Evolutionary conservation across 78 protist genomes (phyloP), one percentile per base, ranked within the genome.

Genomic region (Goniomonas avonlea): DNA sequence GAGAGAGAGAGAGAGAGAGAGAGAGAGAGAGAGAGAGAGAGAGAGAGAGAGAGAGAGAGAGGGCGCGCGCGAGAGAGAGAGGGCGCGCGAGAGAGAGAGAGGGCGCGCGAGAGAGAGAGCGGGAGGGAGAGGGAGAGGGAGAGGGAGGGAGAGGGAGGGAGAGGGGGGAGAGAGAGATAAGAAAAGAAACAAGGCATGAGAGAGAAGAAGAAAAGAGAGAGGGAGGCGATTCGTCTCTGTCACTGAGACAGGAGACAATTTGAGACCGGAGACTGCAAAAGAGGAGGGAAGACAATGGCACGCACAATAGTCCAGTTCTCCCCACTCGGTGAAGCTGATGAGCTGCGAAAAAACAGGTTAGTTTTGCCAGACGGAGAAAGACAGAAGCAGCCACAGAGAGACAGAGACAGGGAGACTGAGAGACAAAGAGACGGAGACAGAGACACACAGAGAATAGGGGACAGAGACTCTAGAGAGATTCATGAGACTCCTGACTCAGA

Each of bases 221-320:
- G 41, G 1, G 48, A 5, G 70, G 1, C 48, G 2, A 45, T 37
- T 7, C 29, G n/a, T 66, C 41, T 66, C 11, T 66, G n/a, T 66
- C 37, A 31, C 27, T 41, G 43, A 31, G 53, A 17, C 25, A 17
- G 53, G 25, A 45, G 25, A 45, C 53, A 45, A 45, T 45, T 45
- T n/a, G n/a, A n/a, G n/a, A n/a, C n/a, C n/a, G n/a, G n/a, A n/a
- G n/a, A n/a, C n/a, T n/a, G n/a, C n/a, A n/a, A n/a, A 45, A 13
- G 38, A 0, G 99, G 99, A 27, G 99, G 99, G 83, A 92, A 61
- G 90, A 95, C 99, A 31, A 95, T 40, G 32, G 92, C 89, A 13
- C 94, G 77, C n/a, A n/a, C n/a, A n/a, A 7, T 47, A 41, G 83
- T 96, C 99, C 20, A 94, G 81, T 21, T 68, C 89, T 0, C 90